These are phyloP conservation scores for Penicillium sp. DNA, from an alignment of 2,329 filamentous ascomycete species.

Conservation along the genomic window DNA sequence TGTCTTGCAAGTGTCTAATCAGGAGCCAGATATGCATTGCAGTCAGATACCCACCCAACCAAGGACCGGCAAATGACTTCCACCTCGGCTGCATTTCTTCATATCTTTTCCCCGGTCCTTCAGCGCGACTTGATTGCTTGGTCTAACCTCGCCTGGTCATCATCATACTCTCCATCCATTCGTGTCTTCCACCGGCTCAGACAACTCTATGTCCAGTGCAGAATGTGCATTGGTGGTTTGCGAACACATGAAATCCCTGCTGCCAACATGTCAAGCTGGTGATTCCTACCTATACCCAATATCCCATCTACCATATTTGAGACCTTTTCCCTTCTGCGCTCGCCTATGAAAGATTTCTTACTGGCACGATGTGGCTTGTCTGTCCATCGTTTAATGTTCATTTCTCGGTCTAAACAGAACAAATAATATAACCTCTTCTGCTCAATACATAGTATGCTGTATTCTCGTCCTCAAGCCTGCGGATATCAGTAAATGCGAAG, in stretches of 20 bases:
- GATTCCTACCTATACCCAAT: neutral
- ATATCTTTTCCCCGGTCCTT: neutral
- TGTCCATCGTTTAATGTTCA: neutral
- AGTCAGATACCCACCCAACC: neutral
- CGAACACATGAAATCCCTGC: neutral
- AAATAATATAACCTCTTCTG: neutral
- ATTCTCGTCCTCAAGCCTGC: neutral
- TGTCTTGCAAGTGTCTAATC: neutral
- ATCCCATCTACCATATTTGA: neutral
- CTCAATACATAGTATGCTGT: neutral
- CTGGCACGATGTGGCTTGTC: neutral
- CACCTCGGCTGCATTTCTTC: neutral
- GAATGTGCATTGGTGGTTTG: neutral
- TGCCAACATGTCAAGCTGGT: neutral
- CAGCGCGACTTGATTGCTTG: neutral
- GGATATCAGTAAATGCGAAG: neutral
- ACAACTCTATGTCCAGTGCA: neutral
- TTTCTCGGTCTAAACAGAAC: neutral
- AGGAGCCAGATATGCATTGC: neutral
- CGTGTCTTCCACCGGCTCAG: neutral
- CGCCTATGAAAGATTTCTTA: neutral
- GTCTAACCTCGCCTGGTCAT: neutral
- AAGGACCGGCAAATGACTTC: neutral
- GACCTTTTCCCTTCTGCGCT: neutral
- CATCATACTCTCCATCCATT: neutral